Evolutionary conservation across 495 filamentous ascomycete species (phyloP).

Genomic region (Penicillium lividum): DNA sequence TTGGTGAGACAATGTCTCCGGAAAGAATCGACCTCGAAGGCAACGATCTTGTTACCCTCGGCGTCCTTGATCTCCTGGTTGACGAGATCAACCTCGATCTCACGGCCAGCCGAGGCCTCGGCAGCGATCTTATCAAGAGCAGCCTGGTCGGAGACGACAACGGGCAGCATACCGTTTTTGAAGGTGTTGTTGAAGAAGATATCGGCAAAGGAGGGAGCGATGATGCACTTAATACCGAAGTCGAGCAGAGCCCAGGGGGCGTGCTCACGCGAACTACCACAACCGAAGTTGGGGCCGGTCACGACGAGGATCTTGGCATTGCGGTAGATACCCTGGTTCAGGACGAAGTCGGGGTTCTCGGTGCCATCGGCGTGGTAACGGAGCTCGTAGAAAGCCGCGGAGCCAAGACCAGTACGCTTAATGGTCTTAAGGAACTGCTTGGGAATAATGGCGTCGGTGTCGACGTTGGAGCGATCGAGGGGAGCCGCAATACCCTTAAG

Average conservation of each 20-base stretch:
- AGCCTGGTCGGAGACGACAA: conserved; percentile 67
- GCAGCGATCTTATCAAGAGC: conserved; percentile 70
- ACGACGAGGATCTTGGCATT: conserved; percentile 87
- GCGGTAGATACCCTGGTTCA: conserved; percentile 89
- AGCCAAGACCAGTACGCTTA: conserved; percentile 91
- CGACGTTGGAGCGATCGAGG: conserved; percentile 84
- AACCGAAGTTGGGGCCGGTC: conserved; percentile 94
- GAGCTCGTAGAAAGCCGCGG: conserved; percentile 81
- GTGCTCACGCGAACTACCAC: conserved; percentile 91
- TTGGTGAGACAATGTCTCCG: conserved; percentile 92
- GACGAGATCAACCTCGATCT: conserved; percentile 88
- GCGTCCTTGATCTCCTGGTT: conserved; percentile 81
- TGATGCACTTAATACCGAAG: conserved; percentile 92
- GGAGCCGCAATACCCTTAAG: conserved; percentile 88
- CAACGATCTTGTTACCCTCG: conserved; percentile 66
- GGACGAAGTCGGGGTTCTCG: conserved; percentile 78
- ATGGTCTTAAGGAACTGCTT: conserved; percentile 99
- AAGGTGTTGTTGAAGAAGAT: conserved; percentile 99
- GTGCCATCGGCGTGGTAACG: conserved; percentile 73
- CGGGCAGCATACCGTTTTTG: conserved; percentile 98
- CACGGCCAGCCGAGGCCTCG: conserved; percentile 78
- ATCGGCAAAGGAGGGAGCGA: conserved; percentile 90
- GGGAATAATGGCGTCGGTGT: conserved; percentile 98
- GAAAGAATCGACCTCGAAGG: conserved; percentile 88
- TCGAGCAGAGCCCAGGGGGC: conserved; percentile 96